Conservation (phyloP, 1,139 yeast species). For the Ashbya aceris region DNA sequence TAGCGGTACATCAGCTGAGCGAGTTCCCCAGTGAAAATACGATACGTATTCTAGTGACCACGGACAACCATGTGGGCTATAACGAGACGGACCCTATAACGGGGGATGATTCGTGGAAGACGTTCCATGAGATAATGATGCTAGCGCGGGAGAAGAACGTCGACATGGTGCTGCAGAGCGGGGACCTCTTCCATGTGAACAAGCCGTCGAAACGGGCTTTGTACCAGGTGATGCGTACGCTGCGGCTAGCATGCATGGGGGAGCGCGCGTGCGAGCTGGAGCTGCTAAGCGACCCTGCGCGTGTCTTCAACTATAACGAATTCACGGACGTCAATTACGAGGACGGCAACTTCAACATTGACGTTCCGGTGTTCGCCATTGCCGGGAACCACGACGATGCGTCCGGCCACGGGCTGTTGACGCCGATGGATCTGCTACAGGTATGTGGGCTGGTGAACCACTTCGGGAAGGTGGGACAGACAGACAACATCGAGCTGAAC, state of each 20-base stretch:
- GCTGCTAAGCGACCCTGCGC: conserved; percentile 67
- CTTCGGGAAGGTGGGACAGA: conserved; percentile 75
- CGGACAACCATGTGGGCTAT: conserved; percentile 96
- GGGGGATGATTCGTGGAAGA: conserved; percentile 82
- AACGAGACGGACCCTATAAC: conserved; percentile 82
- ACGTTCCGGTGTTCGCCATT: conserved; percentile 89
- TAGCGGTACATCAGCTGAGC: too few species aligned
- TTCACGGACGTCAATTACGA: conserved; percentile 74
- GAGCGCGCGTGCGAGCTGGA: conserved; percentile 84
- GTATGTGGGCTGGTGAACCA: conserved; percentile 81
- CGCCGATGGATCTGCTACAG: conserved; percentile 79
- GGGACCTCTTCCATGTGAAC: conserved; percentile 86
- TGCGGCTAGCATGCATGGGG: conserved; percentile 71
- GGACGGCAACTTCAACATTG: conserved; percentile 80
- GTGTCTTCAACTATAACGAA: conserved; percentile 41
- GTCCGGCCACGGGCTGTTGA: conserved; percentile 77
- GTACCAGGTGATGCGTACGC: conserved; percentile 69
- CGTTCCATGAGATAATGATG: conserved; percentile 74
- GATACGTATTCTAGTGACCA: conserved; percentile 68
- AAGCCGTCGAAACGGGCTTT: conserved; percentile 82
- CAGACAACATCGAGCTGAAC: conserved; percentile 63
- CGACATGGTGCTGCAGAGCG: conserved; percentile 86
- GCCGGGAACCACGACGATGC: conserved; percentile 98
- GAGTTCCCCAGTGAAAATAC: conserved; percentile 36
- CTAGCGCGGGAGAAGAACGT: conserved; percentile 67